Conservation (phyloP, 2,329 filamentous ascomycete species). For the Cephalotrichum gorgonifer region DNA sequence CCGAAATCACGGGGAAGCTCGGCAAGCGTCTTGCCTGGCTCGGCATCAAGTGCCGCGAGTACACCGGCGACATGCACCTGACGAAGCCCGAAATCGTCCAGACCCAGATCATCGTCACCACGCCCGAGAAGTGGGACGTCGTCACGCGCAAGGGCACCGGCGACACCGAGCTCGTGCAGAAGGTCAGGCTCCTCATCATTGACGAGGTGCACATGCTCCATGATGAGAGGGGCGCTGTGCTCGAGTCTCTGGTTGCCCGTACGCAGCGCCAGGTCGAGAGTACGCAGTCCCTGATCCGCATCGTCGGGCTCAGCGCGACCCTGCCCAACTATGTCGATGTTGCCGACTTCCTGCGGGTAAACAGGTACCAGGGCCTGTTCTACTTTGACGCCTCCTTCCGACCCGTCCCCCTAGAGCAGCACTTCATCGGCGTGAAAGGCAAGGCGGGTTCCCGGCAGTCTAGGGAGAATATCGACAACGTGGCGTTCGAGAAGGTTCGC, state of each 20-base stretch:
- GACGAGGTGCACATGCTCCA: constrained; percentile 99
- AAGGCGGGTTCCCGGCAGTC: constrained; percentile 74
- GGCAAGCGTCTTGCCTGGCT: constrained; percentile 89
- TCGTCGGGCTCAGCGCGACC: constrained; percentile 90
- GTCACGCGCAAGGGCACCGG: constrained; percentile 95
- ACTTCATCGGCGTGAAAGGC: constrained; percentile 93
- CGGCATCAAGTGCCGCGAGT: constrained; percentile 81
- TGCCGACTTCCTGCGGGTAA: constrained; percentile 93
- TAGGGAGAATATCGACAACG: constrained; percentile 77
- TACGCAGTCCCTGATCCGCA: constrained; percentile 92
- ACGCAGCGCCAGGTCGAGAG: constrained; percentile 96
- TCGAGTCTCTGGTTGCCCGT: constrained; percentile 90
- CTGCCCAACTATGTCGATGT: constrained; percentile 96
- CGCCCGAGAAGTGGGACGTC: constrained; percentile 98
- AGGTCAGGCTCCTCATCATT: constrained; percentile 90
- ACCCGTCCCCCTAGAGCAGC: constrained; percentile 90
- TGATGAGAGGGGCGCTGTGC: constrained; percentile 88
- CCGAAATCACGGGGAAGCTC: constrained; percentile 91
- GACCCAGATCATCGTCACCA: constrained; percentile 97
- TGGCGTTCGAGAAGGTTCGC: constrained; percentile 87
- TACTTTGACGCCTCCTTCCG: constrained; percentile 96
- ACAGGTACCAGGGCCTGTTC: constrained; percentile 83
- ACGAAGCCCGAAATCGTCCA: constrained; percentile 93
- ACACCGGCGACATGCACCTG: constrained; percentile 97
- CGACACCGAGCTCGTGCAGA: constrained; percentile 94